A percentile compares a stretch with the other conserved stretches of the same genome.
phyloP scores from a whole-genome alignment of 2,329 filamentous ascomycete genomes.

The Bipolaris sorokiniana region DNA sequence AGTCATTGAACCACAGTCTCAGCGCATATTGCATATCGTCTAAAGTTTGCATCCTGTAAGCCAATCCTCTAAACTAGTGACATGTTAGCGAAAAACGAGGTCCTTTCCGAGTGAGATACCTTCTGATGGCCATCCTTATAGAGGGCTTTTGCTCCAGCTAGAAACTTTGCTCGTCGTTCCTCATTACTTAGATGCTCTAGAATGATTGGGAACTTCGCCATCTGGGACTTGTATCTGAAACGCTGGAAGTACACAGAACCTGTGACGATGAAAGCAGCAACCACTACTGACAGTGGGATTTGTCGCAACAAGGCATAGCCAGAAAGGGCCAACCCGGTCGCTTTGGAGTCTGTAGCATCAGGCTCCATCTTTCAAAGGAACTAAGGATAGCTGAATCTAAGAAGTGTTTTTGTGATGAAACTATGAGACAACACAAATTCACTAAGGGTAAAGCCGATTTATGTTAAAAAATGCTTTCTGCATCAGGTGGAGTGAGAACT shows the following conservation, averaged over 20 bases:
- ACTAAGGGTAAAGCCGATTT: not conserved
- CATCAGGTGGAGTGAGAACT: not conserved
- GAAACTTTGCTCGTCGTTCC: constrained; percentile 27
- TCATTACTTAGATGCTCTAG: constrained; percentile 16
- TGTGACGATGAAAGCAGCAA: constrained; percentile 31
- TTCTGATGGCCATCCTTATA: constrained; percentile 38
- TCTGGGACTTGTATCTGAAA: constrained; percentile 27
- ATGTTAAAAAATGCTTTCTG: not conserved
- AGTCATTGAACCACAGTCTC: constrained; percentile 1
- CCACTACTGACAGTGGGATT: constrained; percentile 27
- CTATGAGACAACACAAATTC: not conserved
- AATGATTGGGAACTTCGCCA: constrained; percentile 34
- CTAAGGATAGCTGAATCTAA: not conserved
- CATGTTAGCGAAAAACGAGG: constrained; percentile 6
- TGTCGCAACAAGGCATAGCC: constrained; percentile 9
- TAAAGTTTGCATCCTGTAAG: constrained; percentile 28
- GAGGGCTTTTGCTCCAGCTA: constrained; percentile 30
- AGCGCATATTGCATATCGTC: constrained; percentile 20
- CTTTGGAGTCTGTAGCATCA: not conserved
- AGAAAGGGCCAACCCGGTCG: not conserved
- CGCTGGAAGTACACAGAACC: constrained; percentile 27
- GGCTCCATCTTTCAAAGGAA: not conserved
- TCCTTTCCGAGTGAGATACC: constrained; percentile 11
- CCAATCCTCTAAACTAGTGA: constrained; percentile 35
- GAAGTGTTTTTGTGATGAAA: not conserved